These are phyloP conservation scores for Neurospora sp. DNA, from an alignment of 495 filamentous ascomycete genomes.

Conservation along the genomic window DNA sequence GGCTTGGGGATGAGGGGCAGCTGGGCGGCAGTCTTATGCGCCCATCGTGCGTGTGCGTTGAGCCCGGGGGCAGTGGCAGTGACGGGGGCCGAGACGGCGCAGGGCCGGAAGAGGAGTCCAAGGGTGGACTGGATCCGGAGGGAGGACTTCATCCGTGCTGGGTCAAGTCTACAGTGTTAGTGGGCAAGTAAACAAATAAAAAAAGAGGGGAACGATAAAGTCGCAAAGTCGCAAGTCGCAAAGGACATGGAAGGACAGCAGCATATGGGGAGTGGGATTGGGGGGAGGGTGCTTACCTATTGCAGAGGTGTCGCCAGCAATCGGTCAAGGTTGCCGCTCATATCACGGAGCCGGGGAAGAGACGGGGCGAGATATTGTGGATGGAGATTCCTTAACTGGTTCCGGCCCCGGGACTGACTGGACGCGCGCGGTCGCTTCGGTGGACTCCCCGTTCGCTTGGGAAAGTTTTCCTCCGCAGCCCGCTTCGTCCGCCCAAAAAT, in stretches of 20 bases:
- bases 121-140: constrained; percentile 18
- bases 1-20: constrained; percentile 50
- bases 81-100: constrained; percentile 6
- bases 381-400: neutral
- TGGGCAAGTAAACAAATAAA: neutral
- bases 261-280: neutral
- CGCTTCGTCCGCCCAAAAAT: neutral
- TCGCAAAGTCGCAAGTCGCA: neutral
- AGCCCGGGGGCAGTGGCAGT: constrained; percentile 12
- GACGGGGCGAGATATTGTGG: neutral
- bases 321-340: constrained; percentile 5
- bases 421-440: neutral
- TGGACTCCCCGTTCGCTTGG: neutral
- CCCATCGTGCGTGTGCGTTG: constrained; percentile 20
- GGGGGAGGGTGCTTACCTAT: constrained; percentile 7
- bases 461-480: constrained; percentile 16
- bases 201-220: neutral
- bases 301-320: constrained; percentile 3
- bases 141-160: constrained; percentile 22
- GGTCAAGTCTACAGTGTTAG: neutral
- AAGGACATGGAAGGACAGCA: neutral
- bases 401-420: neutral
- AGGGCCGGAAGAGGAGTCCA: constrained; percentile 22
- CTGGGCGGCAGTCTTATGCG: constrained; percentile 20
- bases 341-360: constrained; percentile 5